Evolutionary conservation across 306 rosid genomes (phyloP).

Genomic region (Cicer chorassanicum): DNA sequence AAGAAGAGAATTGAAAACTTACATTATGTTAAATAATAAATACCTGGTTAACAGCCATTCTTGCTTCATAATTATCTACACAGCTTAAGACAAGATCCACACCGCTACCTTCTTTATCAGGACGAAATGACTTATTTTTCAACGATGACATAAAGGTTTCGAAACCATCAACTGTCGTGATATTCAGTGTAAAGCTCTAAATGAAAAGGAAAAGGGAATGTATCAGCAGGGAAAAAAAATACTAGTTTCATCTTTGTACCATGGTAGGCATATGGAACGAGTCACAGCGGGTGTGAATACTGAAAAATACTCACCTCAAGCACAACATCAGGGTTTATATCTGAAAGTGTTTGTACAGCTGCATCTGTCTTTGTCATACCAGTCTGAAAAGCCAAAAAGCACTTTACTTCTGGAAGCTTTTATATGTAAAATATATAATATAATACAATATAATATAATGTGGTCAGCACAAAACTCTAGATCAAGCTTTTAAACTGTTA

Average conservation of each 20-base stretch:
- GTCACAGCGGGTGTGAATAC: constrained; percentile 15
- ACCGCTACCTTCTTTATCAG: constrained; percentile 75
- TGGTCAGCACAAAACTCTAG: not conserved
- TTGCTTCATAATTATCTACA: constrained; percentile 98
- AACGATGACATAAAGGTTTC: constrained; percentile 81
- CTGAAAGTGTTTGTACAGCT: constrained; percentile 89
- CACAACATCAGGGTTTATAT: constrained; percentile 93
- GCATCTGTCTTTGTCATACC: constrained; percentile 99
- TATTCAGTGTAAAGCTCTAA: constrained; percentile 91
- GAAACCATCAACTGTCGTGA: constrained; percentile 90
- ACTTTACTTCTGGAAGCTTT: constrained; percentile 43
- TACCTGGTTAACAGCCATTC: constrained; percentile 99
- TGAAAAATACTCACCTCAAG: constrained; percentile 66
- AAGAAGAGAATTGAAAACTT: not conserved
- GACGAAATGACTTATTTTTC: constrained; percentile 75
- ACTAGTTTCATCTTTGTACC: constrained; percentile 18
- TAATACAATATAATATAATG: not conserved
- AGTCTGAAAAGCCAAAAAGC: constrained; percentile 57
- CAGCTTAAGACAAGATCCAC: constrained; percentile 96
- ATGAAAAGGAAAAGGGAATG: constrained; percentile 43
- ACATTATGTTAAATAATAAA: constrained; percentile 10
- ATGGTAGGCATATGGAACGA: constrained; percentile 17
- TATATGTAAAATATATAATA: not conserved
- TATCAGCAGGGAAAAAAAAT: constrained; percentile 41
- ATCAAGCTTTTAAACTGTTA: constrained; percentile 25